A percentile compares a stretch with the other conserved stretches of the same genome.
Evolutionary conservation across 2,329 filamentous ascomycete genomes (phyloP).

Genomic region (Huntiella savannae): DNA sequence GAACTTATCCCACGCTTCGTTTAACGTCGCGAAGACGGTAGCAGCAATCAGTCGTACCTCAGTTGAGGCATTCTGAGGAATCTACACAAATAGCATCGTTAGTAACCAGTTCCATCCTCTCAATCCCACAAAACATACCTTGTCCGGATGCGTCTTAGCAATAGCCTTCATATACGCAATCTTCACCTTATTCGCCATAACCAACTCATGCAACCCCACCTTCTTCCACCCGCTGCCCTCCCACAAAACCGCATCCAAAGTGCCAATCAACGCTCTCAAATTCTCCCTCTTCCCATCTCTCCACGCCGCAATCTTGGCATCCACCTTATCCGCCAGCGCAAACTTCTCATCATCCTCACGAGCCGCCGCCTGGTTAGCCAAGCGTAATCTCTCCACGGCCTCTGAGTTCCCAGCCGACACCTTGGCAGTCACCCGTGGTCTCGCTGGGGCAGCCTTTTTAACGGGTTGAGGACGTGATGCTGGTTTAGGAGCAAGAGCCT

Average conservation of each 20-base stretch:
- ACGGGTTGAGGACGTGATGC: conserved; percentile 23
- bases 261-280: conserved; percentile 67
- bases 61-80: conserved; percentile 43
- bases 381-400: conserved; percentile 65
- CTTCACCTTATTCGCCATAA: conserved; percentile 90
- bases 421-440: conserved; percentile 13
- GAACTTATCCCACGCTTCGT: conserved; percentile 58
- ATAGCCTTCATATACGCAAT: conserved; percentile 98
- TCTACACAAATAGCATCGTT: conserved; percentile 21
- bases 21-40: conserved; percentile 46
- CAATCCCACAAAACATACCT: conserved; percentile 43
- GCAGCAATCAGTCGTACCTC: conserved; percentile 48
- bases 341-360: conserved; percentile 85
- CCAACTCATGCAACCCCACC: conserved; percentile 79
- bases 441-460: conserved; percentile 12
- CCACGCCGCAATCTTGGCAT: conserved; percentile 63
- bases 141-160: conserved; percentile 94
- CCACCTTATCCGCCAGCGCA: conserved; percentile 67
- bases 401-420: conserved; percentile 33
- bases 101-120: no score
- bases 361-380: conserved; percentile 70
- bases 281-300: conserved; percentile 86
- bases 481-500: conserved; percentile 53
- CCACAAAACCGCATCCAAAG: conserved; percentile 80
- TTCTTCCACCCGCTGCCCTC: conserved; percentile 90